Conservation (phyloP, 352 stramenopile species). For the Globisporangium apiculatum region DNA sequence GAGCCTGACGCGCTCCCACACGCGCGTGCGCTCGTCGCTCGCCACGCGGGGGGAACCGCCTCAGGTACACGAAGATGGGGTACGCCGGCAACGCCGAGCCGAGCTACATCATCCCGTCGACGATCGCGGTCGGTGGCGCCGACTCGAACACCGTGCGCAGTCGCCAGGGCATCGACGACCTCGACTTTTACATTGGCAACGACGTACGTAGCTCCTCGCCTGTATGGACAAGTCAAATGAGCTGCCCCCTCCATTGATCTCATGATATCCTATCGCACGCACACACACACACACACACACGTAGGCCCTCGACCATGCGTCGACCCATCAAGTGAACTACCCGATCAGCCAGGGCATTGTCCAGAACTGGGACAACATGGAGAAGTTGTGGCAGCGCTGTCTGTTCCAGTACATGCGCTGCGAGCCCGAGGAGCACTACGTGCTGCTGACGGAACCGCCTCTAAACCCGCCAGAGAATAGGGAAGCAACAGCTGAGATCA, state of each 20-base stretch:
- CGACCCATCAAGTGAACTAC: constrained; percentile 91
- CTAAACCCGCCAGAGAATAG: constrained; percentile 94
- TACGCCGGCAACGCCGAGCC: constrained; percentile 93
- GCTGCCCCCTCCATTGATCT: too few relatives aligned
- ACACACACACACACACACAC: too few relatives aligned
- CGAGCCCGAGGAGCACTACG: constrained; percentile 92
- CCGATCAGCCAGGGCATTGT: constrained; percentile 86
- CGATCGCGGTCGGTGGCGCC: constrained; percentile 75
- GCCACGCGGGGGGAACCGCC: too few relatives aligned
- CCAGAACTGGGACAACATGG: constrained; percentile 95
- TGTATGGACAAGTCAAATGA: not conserved
- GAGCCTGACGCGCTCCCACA: not conserved
- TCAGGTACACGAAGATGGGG: constrained; percentile 95
- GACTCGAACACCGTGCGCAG: constrained; percentile 73
- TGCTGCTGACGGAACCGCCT: constrained; percentile 88
- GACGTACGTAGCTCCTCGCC: constrained; percentile 25
- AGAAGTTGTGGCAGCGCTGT: constrained; percentile 91
- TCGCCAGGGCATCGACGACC: constrained; percentile 88
- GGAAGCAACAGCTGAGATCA: constrained; percentile 94
- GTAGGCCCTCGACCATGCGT: constrained; percentile 75
- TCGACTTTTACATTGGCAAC: constrained; percentile 95
- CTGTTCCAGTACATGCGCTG: constrained; percentile 93
- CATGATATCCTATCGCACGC: too few relatives aligned
- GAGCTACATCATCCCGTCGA: constrained; percentile 95
- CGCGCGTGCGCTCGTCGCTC: not conserved